Conservation (phyloP, 1,284 basidiomycete species). For the Kalmanozyma brasiliensis region DNA sequence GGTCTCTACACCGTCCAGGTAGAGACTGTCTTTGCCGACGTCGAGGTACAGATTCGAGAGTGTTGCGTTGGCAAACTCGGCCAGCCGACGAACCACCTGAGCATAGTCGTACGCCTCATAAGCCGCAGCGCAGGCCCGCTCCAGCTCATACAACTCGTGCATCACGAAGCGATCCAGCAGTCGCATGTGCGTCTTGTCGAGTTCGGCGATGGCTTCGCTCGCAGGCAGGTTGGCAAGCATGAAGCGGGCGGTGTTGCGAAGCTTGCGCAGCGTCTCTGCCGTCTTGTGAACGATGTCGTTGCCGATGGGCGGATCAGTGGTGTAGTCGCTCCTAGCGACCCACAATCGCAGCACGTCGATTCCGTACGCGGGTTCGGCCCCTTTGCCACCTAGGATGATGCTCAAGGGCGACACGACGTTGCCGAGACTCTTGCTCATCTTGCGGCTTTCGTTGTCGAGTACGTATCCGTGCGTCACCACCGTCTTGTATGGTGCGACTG, state of each 20-base stretch:
- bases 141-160: constrained; percentile 81
- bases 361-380: constrained; percentile 80
- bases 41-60: constrained; percentile 83
- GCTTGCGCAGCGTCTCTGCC: constrained; percentile 82
- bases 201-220: neutral
- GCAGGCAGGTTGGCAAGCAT: constrained; percentile 78
- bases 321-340: constrained; percentile 91
- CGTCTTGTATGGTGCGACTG: constrained; percentile 76
- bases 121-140: constrained; percentile 75
- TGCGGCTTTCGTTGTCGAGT: constrained; percentile 86
- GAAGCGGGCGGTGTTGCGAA: constrained; percentile 90
- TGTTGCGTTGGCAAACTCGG: constrained; percentile 69
- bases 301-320: constrained; percentile 87
- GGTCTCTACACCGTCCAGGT: constrained; percentile 75
- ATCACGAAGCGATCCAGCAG: constrained; percentile 76
- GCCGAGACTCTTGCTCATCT: constrained; percentile 98
- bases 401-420: constrained; percentile 88
- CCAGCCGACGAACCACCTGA: constrained; percentile 71
- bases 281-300: constrained; percentile 81
- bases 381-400: constrained; percentile 78
- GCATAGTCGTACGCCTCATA: constrained; percentile 85
- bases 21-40: constrained; percentile 88
- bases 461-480: constrained; percentile 98
- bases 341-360: constrained; percentile 88
- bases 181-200: constrained; percentile 36